phyloP scores from a whole-genome alignment of 106 monocot genomes.

The Apostasia shenzhenica region DNA sequence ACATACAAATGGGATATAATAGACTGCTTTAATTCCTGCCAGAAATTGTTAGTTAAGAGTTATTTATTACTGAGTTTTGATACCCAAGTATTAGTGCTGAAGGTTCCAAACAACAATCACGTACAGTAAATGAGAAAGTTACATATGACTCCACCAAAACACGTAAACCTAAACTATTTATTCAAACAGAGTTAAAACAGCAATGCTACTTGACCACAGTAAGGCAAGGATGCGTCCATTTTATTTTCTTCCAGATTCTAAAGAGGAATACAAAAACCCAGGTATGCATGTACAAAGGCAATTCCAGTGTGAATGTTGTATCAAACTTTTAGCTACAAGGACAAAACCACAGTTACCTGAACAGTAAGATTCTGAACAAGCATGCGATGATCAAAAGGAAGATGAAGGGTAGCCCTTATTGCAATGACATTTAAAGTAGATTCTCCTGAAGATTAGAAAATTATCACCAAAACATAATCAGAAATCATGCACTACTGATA shows the following conservation, averaged over 20 bases:
- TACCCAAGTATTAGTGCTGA: too few relatives aligned
- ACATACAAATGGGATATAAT: too few relatives aligned
- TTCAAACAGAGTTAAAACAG: neutral
- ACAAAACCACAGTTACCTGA: constrained; percentile 40
- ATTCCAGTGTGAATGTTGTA: neutral
- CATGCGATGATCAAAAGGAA: constrained; percentile 89
- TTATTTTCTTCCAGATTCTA: neutral
- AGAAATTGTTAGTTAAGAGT: too few relatives aligned
- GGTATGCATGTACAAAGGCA: neutral
- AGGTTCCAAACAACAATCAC: too few relatives aligned
- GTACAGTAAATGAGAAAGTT: too few relatives aligned
- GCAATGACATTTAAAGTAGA: constrained; percentile 59
- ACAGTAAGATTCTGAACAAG: constrained; percentile 89
- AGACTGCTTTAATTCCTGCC: too few relatives aligned
- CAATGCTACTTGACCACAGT: neutral
- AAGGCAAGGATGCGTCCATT: neutral
- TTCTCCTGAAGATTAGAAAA: constrained; percentile 39
- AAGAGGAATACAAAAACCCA: neutral
- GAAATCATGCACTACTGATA: neutral
- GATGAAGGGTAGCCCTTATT: constrained; percentile 72
- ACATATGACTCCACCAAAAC: too few relatives aligned
- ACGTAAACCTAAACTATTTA: too few relatives aligned
- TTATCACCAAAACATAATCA: neutral
- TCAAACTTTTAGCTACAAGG: neutral
- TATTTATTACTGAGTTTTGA: too few relatives aligned